phyloP scores from a whole-genome alignment of 495 filamentous ascomycete genomes.

The Penicillium subrubescens region DNA sequence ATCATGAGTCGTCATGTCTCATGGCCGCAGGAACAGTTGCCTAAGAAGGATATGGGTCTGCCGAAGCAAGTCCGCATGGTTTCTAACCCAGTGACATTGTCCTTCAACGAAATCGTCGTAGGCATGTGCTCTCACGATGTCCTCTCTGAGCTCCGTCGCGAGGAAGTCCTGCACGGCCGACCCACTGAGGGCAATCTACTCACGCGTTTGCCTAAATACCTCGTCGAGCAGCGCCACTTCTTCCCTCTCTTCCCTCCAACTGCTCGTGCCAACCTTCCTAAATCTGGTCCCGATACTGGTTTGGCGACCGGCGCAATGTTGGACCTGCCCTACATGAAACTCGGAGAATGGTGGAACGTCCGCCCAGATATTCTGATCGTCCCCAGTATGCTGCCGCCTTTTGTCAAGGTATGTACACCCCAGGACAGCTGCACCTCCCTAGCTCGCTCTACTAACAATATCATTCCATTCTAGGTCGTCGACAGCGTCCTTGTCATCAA shows the following conservation, averaged over 20 bases:
- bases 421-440: not conserved
- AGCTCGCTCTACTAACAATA: conserved; percentile 7
- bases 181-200: conserved; percentile 60
- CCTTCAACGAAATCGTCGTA: conserved; percentile 79
- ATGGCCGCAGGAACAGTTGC: conserved; percentile 86
- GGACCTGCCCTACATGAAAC: conserved; percentile 81
- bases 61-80: conserved; percentile 75
- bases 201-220: conserved; percentile 65
- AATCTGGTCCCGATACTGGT: conserved; percentile 55
- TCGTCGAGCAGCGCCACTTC: conserved; percentile 88
- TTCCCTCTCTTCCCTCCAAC: conserved; percentile 84
- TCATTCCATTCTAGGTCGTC: conserved; percentile 60
- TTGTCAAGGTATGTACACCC: conserved; percentile 70
- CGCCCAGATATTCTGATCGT: conserved; percentile 83
- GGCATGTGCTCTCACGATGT: conserved; percentile 83
- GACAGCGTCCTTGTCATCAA: conserved; percentile 86
- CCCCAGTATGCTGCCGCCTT: conserved; percentile 80
- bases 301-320: conserved; percentile 71
- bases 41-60: conserved; percentile 69
- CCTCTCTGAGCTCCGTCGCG: conserved; percentile 73
- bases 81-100: conserved; percentile 85
- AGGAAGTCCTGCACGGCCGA: conserved; percentile 67
- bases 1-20: conserved; percentile 77
- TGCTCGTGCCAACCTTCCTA: conserved; percentile 65
- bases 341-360: conserved; percentile 86